These are phyloP conservation scores for Lipomyces yamanashiensis DNA, from an alignment of 805 yeast species.

Conservation along the genomic window DNA sequence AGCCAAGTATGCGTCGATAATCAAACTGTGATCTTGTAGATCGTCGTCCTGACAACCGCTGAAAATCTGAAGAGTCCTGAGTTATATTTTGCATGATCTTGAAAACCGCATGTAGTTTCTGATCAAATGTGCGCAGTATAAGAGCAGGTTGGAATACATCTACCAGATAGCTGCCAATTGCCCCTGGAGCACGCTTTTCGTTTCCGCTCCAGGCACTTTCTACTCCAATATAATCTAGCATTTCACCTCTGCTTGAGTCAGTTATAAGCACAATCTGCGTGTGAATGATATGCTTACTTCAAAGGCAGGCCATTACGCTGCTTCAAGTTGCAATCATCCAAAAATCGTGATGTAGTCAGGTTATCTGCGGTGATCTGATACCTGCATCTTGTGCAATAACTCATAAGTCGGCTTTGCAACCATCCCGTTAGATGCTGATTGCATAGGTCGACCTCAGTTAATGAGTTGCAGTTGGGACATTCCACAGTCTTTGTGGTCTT, in stretches of 20 bases:
- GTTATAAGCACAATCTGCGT: too few relatives aligned
- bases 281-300: too few relatives aligned
- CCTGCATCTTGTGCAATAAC: slow-evolving; percentile 7
- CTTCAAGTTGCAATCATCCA: slow-evolving; percentile 4
- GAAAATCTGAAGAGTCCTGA: not conserved
- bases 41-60: too few relatives aligned
- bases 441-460: not conserved
- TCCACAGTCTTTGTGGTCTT: not conserved
- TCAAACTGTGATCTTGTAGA: too few relatives aligned
- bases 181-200: too few relatives aligned
- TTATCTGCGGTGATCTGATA: not conserved
- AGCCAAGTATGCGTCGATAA: not conserved
- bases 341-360: slow-evolving; percentile 2
- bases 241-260: too few relatives aligned
- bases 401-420: slow-evolving; percentile 5
- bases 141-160: too few relatives aligned
- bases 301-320: not conserved
- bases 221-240: too few relatives aligned
- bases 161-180: too few relatives aligned
- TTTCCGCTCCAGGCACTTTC: too few relatives aligned
- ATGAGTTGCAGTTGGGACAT: slow-evolving; percentile 2
- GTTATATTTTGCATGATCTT: not conserved
- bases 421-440: slow-evolving; percentile 7
- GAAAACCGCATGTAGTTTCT: too few relatives aligned
- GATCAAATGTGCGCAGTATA: too few relatives aligned